Evolutionary conservation across 345 rosid genomes (phyloP), one percentile per base, ranked within the genome.

Genomic region (Eutrema yunnanense): DNA sequence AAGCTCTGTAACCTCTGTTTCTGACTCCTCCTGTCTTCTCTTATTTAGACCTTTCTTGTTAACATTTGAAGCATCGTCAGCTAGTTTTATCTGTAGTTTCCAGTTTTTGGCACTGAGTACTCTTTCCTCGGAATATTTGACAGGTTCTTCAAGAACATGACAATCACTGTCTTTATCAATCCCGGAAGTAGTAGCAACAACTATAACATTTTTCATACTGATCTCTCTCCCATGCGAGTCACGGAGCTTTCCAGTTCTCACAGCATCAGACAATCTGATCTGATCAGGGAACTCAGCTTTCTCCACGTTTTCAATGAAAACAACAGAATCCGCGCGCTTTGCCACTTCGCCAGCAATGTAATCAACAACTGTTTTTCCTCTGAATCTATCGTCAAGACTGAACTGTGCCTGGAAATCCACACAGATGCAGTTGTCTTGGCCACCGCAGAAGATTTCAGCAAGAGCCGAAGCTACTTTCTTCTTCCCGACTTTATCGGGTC

Each of bases 401-500:
- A 69, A 80, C 19, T 80, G 77, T 36, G 81, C 80, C 67, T 83
- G 62, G 67, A 87, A 75, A 80, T 91, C 88, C 16, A 84, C 81
- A 19, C 64, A 78, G 19, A 88, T 65, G 6, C 86, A 66, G 70
- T 69, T 73, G 34, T 85, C 79, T 61, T 53, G 73, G 62, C 81
- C 79, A 27, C 88, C 85, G 36, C 58, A 86, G 9, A 91, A 68
- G 46, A 79, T 68, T 81, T 87, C 87, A 32, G 92, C 85, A 47
- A 91, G 83, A 32, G 84, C 72, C 33, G 73, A 72, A 12, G 92
- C 97, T 53, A 86, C 78, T 76, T 80, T 86, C 80, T 71, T 83
- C 81, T 88, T 91, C 37, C 92, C 96, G 13, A 76, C 78, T 70
- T 59, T 77, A 65, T 91, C 96, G 33, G 91, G 88, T 65, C 97